A percentile compares a stretch with the other conserved stretches of the same genome.
Evolutionary conservation across 345 rosid genomes (phyloP).

Genomic region (Eutrema japonicum): DNA sequence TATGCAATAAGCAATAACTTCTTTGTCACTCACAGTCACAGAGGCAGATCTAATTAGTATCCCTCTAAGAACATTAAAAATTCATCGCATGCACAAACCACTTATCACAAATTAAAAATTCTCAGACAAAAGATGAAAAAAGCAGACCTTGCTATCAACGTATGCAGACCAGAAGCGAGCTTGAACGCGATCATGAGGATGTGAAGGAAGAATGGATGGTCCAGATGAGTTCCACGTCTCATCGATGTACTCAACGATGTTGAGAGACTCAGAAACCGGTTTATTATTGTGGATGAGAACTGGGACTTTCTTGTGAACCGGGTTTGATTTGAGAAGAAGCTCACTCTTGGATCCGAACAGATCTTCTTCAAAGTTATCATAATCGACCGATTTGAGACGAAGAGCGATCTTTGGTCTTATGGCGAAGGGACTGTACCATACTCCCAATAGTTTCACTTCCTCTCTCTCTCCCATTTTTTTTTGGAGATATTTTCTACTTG

Average conservation of each 20-base stretch:
- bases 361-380: constrained; percentile 45
- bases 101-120: not conserved
- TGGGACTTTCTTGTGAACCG: constrained; percentile 52
- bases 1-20: not conserved
- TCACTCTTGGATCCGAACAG: constrained; percentile 48
- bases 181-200: constrained; percentile 59
- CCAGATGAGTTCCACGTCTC: constrained; percentile 61
- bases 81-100: not conserved
- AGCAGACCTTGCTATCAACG: constrained; percentile 55
- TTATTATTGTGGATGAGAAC: constrained; percentile 47
- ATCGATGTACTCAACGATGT: constrained; percentile 51
- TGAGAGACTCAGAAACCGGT: constrained; percentile 39
- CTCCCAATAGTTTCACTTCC: constrained; percentile 48
- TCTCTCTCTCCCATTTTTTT: constrained; percentile 26
- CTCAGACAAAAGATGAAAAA: not conserved
- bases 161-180: constrained; percentile 72
- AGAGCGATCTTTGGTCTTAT: constrained; percentile 49
- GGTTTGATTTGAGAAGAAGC: constrained; percentile 45
- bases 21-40: constrained; percentile 4
- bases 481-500: not conserved
- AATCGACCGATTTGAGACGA: constrained; percentile 41
- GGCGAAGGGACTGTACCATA: constrained; percentile 45
- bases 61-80: not conserved
- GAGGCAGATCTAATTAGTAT: not conserved
- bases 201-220: constrained; percentile 62